Conservation (phyloP, 2,329 filamentous ascomycete genomes). For the Phaeosphaeria sp. region DNA sequence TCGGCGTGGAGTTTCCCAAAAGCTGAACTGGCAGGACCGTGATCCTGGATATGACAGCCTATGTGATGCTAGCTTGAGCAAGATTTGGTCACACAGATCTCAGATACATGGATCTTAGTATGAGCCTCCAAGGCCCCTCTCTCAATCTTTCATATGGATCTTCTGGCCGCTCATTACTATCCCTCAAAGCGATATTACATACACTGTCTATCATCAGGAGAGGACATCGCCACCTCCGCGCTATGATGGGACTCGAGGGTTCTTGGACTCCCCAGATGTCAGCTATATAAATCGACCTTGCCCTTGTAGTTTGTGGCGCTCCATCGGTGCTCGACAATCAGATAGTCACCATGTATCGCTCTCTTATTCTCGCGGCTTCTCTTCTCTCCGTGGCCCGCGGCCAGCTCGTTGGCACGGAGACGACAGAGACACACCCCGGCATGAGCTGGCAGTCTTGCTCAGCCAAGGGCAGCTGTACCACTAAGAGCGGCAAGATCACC, state of each 20-base stretch:
- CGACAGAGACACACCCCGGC: conserved; percentile 48
- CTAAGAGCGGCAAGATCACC: conserved; percentile 42
- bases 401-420: conserved; percentile 52
- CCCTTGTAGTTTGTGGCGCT: conserved; percentile 2
- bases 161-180: conserved; percentile 8
- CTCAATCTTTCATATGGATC: conserved; percentile 11
- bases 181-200: conserved; percentile 9
- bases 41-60: not conserved
- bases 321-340: conserved; percentile 3
- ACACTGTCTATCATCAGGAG: conserved; percentile 7
- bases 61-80: conserved; percentile 5
- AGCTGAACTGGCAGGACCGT: not conserved
- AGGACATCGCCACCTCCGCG: not conserved
- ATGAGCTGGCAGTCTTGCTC: conserved; percentile 48
- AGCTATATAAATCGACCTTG: conserved; percentile 16
- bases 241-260: not conserved
- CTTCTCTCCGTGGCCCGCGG: conserved; percentile 54
- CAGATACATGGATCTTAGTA: conserved; percentile 3
- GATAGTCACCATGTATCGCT: conserved; percentile 32
- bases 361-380: conserved; percentile 51
- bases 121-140: conserved; percentile 2
- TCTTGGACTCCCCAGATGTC: not conserved
- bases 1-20: not conserved
- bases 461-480: conserved; percentile 44
- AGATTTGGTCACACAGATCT: conserved; percentile 11